Evolutionary conservation across 148 eudicot genomes (phyloP), one percentile per base, ranked within the genome.

Genomic region (Fagopyrum tataricum): DNA sequence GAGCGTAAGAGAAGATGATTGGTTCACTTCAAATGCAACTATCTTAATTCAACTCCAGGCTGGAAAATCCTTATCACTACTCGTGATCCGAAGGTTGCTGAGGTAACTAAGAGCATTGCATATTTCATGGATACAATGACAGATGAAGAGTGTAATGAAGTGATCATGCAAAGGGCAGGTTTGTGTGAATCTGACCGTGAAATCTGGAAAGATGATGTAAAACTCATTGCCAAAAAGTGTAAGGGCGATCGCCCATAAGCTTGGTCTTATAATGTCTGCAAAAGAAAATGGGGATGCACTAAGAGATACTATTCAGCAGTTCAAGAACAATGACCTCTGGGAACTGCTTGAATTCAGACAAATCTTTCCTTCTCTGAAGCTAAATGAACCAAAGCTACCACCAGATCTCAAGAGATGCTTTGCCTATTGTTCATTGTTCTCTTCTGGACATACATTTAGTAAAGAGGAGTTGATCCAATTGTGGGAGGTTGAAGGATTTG

Each of bases 351-450:
- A 20, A 20, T 55, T 20, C 26, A 24, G 40, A 59, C 1, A 59
- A 26, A 39, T 59, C 15, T 24, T 59, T 7, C 67, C 15, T 24
- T 59, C 40, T 10, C 26, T 59, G 26, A 59, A 59, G 11, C 12
- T 13, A 12, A 59, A 24, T 5, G 4, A 59, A 39, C 15, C 67
- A 4, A 24, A 56, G 24, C 20, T 67, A 13, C 13, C 53, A 11
- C n/a, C 14, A 18, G 2, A 40, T 67, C 40, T 75, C 2, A 75
- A 68, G 8, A 67, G 43, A 13, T 72, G 79, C 14, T 67, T 78
- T 21, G 9, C 17, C 24, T 73, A 73, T 46, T 58, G 58, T 31
- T 68, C 76, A 40, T 48, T 78, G 26, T 78, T 78, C 72, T 76
- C 73, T 4, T 0, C 42, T 1, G 41, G 53, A 4, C 70, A 26